Conservation (phyloP, 1,139 yeast species). For the Candida sojae region DNA sequence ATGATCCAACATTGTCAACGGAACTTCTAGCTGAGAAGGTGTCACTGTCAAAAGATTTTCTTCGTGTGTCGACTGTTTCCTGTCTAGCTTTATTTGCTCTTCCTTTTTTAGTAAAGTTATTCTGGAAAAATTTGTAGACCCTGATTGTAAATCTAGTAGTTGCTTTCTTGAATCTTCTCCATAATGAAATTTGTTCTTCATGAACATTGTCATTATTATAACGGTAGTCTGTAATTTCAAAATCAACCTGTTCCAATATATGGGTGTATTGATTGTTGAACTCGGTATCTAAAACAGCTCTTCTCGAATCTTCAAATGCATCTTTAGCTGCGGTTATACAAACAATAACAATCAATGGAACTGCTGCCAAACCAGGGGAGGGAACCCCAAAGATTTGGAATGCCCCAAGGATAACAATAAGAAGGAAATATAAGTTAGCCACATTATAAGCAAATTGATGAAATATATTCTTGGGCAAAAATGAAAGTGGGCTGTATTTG, state of each 20-base stretch:
- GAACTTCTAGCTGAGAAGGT: slow-evolving; percentile 19
- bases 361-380: slow-evolving; percentile 86
- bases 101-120: slow-evolving; percentile 26
- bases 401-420: slow-evolving; percentile 80
- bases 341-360: slow-evolving; percentile 92
- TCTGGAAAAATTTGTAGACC: slow-evolving; percentile 23
- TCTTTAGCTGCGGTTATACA: slow-evolving; percentile 87
- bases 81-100: slow-evolving; percentile 30
- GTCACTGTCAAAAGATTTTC: slow-evolving; percentile 41
- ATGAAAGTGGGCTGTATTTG: slow-evolving; percentile 87
- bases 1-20: slow-evolving; percentile 21
- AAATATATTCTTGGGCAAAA: slow-evolving; percentile 79
- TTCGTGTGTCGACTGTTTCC: slow-evolving; percentile 17
- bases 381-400: slow-evolving; percentile 91
- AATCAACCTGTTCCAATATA: slow-evolving; percentile 47
- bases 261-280: slow-evolving; percentile 84
- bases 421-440: slow-evolving; percentile 85
- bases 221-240: neutral
- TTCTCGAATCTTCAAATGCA: slow-evolving; percentile 89
- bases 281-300: slow-evolving; percentile 78
- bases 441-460: slow-evolving; percentile 77
- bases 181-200: slow-evolving; percentile 60
- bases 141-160: slow-evolving; percentile 27
- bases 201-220: slow-evolving; percentile 74
- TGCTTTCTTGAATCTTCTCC: slow-evolving; percentile 65